Evolutionary conservation across 208 protist species (phyloP), one percentile per base, ranked within the genome.

Genomic region (Leishmania aethiopica): DNA sequence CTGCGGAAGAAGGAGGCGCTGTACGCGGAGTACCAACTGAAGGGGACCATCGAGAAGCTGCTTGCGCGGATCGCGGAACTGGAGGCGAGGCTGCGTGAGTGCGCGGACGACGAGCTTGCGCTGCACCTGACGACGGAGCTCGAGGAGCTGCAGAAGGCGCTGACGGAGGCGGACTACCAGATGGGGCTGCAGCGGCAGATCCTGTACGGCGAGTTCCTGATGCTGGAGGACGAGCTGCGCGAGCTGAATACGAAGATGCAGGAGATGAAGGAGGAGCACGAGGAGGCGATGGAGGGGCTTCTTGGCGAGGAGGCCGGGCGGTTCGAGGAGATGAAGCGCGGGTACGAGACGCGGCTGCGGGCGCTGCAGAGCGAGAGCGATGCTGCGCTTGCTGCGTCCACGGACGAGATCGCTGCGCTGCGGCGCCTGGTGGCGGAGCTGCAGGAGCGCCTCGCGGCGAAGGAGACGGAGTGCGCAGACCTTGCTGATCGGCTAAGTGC

Each of bases 1-100:
- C 84, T 86, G 75, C 90, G 89, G 81, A 94, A 94, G 84, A 93
- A 91, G 81, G 93, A 94, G 82, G 93, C 93, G 47, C 88, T 96
- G 19, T 93, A 91, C 79, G 78, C 85, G 28, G 92, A 94, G 82
- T 94, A 94, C 71, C 87, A 96, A 73, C 83, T 97, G 45, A 87
- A 95, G 60, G 86, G 88, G 19, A 93, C 81, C 47, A 89, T 93
- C 64, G 85, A 95, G 60, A 86, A 91, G 80, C 83, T 93, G 42
- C 89, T 95, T 15, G 77, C 77, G 28, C 90, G 88, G 28, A 95
- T 95, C 51, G 86, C 88, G 28, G 86, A 95, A 75, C 75, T 97
- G 5, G 92, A 97, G 75, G 84, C 77, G 64, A 81, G 92, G 79
- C 88, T 93, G 47, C 86, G 85, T 42, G 66, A 82, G 53, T 81